Evolutionary conservation across 2,329 filamentous ascomycete species (phyloP), one percentile per base, ranked within the genome.

Genomic region (Verticillium isaacii): DNA sequence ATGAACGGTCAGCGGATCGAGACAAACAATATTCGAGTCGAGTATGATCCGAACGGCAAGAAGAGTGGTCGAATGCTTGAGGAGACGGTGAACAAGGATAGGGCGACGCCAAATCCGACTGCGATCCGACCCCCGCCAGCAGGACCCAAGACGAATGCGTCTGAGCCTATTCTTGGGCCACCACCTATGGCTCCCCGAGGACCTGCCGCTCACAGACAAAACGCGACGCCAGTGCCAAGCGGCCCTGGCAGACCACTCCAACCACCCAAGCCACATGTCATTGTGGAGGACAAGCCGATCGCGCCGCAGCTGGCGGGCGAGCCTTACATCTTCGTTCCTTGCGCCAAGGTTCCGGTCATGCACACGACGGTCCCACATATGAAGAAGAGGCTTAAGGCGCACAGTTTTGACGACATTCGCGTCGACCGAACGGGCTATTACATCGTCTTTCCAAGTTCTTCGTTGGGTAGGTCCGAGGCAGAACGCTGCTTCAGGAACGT

Each of bases 291-390:
- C 37, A 85, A 86, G 58, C 85, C 85, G 3, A 82, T 96, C 54
- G 78, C 90, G 25, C 78, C 84, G 37, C 87, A 88, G 66, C 85
- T 97, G 59, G 87, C 89, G 70, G 85, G 87, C 59, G 88, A 91
- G 63, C 95, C 95, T 0, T 97, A 97, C 72, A 88, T 98, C 41
- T 97, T 96, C 72, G 89, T 99, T 62, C 84, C 92, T n/a, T 86
- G 91, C 67, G 85, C 88, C 63, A 93, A 90, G 67, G 94, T 99
- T 1, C 95, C 95, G 1, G 90, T 96, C 14, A 86, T 97, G 71
- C 83, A 85, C 36, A 90, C 92, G 29, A 98, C 94, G 1, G 86
- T 97, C 61, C 87, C 90, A 4, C 95, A 99, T 77, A 84, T 99
- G 78, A 92, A 92, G 77, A 96, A 94, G 75, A 86, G 94, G 58